phyloP scores from a whole-genome alignment of 495 filamentous ascomycete species.

The Aspergillus incahuasiensis region DNA sequence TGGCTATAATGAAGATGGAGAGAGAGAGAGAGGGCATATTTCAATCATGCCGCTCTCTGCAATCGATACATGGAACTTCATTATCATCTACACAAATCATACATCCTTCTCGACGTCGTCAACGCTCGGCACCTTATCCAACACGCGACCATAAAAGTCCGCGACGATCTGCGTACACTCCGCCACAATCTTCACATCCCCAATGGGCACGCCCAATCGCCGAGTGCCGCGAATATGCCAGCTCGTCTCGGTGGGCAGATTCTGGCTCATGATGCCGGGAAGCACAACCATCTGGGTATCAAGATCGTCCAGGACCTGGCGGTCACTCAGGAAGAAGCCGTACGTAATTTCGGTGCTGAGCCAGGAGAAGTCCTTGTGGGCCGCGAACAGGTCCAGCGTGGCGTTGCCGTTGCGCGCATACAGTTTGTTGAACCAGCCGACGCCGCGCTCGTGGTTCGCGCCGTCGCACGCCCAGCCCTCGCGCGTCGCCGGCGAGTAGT shows the following conservation, averaged over 20 bases:
- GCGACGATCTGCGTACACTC: slow-evolving; percentile 37
- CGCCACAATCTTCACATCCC: slow-evolving; percentile 46
- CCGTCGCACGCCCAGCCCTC: slow-evolving; percentile 40
- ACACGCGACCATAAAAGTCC: slow-evolving; percentile 28
- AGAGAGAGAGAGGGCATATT: no score
- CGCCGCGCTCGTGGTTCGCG: slow-evolving; percentile 42
- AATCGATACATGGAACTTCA: no score
- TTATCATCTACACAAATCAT: not conserved
- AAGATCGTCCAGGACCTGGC: slow-evolving; percentile 45
- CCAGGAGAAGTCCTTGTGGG: slow-evolving; percentile 49
- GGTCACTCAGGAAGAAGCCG: slow-evolving; percentile 53
- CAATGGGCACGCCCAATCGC: slow-evolving; percentile 45
- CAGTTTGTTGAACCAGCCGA: slow-evolving; percentile 43
- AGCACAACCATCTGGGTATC: slow-evolving; percentile 54
- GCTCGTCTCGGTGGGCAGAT: slow-evolving; percentile 45
- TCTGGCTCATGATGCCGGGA: slow-evolving; percentile 57
- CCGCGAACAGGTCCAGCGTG: slow-evolving; percentile 39
- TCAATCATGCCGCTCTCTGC: no score
- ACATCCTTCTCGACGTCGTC: slow-evolving; percentile 44
- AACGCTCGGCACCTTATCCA: slow-evolving; percentile 46
- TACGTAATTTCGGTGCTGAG: slow-evolving; percentile 47
- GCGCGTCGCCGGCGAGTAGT: slow-evolving; percentile 42
- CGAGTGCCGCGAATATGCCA: slow-evolving; percentile 56
- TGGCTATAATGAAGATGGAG: no score
- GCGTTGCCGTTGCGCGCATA: slow-evolving; percentile 32